Base-by-base conservation (phyloP, 2,329 filamentous ascomycete genomes). In the Aspergillus sp. region DNA sequence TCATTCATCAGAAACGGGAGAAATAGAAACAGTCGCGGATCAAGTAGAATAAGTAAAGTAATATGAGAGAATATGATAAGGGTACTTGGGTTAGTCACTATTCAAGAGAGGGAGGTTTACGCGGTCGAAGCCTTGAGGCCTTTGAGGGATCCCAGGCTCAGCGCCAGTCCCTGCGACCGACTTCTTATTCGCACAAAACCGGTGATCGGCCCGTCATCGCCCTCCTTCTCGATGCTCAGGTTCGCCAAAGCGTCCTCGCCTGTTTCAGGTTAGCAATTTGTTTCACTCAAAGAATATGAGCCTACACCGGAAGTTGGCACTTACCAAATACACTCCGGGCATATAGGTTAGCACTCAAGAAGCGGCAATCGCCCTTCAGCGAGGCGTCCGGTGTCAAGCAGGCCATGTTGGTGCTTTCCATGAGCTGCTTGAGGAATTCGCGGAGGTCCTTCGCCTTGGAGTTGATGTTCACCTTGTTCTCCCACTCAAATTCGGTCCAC, bases 401-500 rank as follows among this genome's bases (percentile, higher is more conserved):
- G 75, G 89, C 95, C 95, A 99, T 99, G 78, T 99, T 98, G 56
- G 95, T 99, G 75, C 90, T 94, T 62, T 92, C 92, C 95, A 98
- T 98, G 61, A 99, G 82, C 75, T 96, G 90, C 68, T 91, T 89
- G 65, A 99, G 81, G 86, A 99, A 99, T 20, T 96, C 92, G 53
- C 94, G 87, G 62, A 99, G 83, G 29, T 87, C 90, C 82, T 94
- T 96, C 67, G 91, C 92, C 83, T 97, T 98, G 65, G 91, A 96
- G 80, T 97, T 97, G 81, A 99, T 98, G 81, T 99, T 99, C 77
- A 99, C 94, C 85, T 99, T 99, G 82, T 99, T 99, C 83, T 99
- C 95, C 95, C 95, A 99, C 76, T 99, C 95, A 67, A 99, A 99
- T 75, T 99, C 95, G 42, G 95, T 99, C 95, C 95, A 99, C 95